Percentiles rank a stretch among this genome's conserved stretches.
phyloP scores from a whole-genome alignment of 2,329 filamentous ascomycete species.

The Aspergillus neoniger region DNA sequence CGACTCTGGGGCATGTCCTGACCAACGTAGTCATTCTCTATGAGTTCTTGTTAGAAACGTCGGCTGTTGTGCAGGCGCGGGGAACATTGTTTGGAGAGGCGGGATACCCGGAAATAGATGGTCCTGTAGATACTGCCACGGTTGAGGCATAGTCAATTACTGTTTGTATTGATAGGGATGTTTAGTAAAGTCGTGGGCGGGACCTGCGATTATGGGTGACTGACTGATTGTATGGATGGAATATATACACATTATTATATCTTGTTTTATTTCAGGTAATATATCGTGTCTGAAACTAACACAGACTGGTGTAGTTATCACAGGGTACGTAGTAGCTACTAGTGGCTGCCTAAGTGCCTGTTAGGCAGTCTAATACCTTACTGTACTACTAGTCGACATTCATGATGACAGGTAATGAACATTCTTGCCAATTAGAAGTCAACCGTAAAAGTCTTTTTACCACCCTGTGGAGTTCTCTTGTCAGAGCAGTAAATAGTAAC shows the following conservation, averaged over 20 bases:
- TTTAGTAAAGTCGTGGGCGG: background rate
- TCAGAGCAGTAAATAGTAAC: too few relatives aligned
- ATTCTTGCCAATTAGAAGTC: too few relatives aligned
- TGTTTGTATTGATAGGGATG: background rate
- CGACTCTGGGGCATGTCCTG: conserved; percentile 74
- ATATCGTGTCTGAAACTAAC: background rate
- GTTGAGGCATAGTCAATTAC: background rate
- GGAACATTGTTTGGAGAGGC: conserved; percentile 77
- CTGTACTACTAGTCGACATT: too few relatives aligned
- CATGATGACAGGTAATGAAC: too few relatives aligned
- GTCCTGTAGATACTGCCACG: background rate
- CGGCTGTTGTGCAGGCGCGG: conserved; percentile 72
- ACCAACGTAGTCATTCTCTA: conserved; percentile 80
- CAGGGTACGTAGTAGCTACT: too few relatives aligned
- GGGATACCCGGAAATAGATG: conserved; percentile 50
- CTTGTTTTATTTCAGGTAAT: background rate
- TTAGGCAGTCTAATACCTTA: too few relatives aligned
- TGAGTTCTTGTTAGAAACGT: conserved; percentile 76
- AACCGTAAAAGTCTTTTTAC: too few relatives aligned
- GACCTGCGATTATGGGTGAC: background rate
- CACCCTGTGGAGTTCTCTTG: too few relatives aligned
- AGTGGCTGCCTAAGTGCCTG: too few relatives aligned
- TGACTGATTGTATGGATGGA: background rate
- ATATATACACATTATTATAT: background rate
- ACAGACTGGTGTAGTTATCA: too few relatives aligned